Evolutionary conservation across 306 rosid genomes (phyloP), one percentile per base, ranked within the genome.

Genomic region (Hylodesmum podocarpum): DNA sequence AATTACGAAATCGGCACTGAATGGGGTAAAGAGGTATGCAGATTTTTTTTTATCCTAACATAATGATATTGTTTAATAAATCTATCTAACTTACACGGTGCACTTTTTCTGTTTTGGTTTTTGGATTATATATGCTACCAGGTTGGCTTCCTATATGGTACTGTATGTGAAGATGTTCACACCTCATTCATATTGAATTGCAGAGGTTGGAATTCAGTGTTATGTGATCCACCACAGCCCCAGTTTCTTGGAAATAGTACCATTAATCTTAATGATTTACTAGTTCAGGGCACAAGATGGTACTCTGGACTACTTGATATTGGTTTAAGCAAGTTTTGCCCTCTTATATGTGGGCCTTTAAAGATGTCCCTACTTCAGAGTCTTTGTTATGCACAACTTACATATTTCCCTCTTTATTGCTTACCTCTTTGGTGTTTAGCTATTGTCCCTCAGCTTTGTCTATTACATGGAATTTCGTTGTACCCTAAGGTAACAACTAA

Each of bases 171-270:
- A 80, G 93, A 86, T 28, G 79, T 47, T 55, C 80, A 86, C 54
- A 91, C 97, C 1, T 86, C 91, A 47, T 84, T 87, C 71, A 41
- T 41, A 9, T 78, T 91, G 74, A 87, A 91, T 22, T 88, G 90
- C 86, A 78, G 83, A 57, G 92, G 94, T 24, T 91, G 97, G 94
- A 87, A 31, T 33, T 89, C 89, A 10, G 86, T 87, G 29, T 87
- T 70, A 8, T 81, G 78, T 31, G 59, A 87, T 36, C 87, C 97
- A 25, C 11, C 79, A 12, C 72, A 75, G 62, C 84, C 97, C 27
- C 94, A 86, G 39, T 91, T 91, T 82, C 83, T 83, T 14, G 97
- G 97, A 9, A 57, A 72, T 19, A 81, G 87, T 3, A 69, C 73
- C 51, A 88, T 78, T 1, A 84, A 67, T 64, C 76, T 89, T 83